Conservation (phyloP, 1,284 basidiomycete species). For the Cutaneotrichosporon cutaneum region DNA sequence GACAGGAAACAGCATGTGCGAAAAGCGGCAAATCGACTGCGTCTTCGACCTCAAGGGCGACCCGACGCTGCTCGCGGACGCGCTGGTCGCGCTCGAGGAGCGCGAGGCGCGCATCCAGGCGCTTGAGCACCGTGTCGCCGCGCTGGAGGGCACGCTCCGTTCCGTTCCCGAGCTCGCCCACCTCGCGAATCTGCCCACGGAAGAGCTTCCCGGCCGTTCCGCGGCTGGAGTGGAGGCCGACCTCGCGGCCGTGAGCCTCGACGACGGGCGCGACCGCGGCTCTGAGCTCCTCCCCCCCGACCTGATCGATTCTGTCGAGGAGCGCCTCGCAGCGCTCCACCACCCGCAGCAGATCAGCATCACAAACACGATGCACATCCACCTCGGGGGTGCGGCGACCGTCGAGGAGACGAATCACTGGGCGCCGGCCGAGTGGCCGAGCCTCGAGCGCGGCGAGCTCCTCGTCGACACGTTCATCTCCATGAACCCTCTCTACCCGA, state of each 20-base stretch:
- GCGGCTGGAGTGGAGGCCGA: not conserved
- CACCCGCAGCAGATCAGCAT: not conserved
- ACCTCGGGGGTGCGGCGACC: not conserved
- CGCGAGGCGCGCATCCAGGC: constrained; percentile 14
- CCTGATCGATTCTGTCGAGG: constrained; percentile 2
- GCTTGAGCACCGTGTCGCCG: constrained; percentile 10
- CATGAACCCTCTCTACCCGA: constrained; percentile 12
- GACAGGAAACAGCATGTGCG: constrained; percentile 19
- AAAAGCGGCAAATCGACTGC: constrained; percentile 17
- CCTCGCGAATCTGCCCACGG: not conserved
- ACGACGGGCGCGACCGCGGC: constrained; percentile 4
- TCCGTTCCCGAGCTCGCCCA: constrained; percentile 6
- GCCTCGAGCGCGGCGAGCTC: constrained; percentile 9
- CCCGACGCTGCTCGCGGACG: constrained; percentile 19
- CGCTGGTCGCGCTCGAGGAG: constrained; percentile 17
- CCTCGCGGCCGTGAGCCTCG: not conserved
- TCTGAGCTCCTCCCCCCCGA: not conserved
- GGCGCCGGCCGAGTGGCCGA: constrained; percentile 15
- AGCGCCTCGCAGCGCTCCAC: not conserved
- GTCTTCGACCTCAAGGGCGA: constrained; percentile 20
- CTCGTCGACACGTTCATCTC: constrained; percentile 12
- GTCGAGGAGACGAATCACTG: constrained; percentile 3
- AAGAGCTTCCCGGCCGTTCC: constrained; percentile 3
- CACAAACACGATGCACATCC: constrained; percentile 4
- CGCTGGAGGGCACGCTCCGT: not conserved